Evolutionary conservation across 202 grass and related monocot genomes (phyloP), one percentile per base, ranked within the genome.

Genomic region (Carex arenaria): DNA sequence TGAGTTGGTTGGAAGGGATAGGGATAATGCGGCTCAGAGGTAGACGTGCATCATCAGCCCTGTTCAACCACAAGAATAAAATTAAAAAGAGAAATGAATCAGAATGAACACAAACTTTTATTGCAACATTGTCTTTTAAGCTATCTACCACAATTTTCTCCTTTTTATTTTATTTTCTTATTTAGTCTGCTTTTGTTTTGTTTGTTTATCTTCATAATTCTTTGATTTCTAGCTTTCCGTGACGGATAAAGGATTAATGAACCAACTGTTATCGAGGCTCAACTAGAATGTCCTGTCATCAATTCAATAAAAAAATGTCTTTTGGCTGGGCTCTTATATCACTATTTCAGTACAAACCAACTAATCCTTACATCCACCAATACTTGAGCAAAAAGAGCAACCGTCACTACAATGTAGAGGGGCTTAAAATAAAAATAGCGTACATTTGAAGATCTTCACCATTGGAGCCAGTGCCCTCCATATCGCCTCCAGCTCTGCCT

Each of bases 391-490:
- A 59, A 51, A 64, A 65, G 38, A 60, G 14, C 14, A 61, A 79
- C 13, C 19, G n/a, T n/a, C n/a, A n/a, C 38, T 11, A 30, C 31
- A 80, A 61, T 53, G 18, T 53, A 7, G 13, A 55, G 69, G 26
- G 57, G 8, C 15, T 61, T 42, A 61, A 31, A 36, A 65, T 18
- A 28, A 81, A 26, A 80, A 66, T 3, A 40, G 10, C 57, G 81
- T 93, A 98, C 95, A 98, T 98, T 95, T 98, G 95, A 56, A 93
- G 90, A 86, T 98, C 95, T 92, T 98, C 95, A 64, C 90, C 95
- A 79, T 95, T 98, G 43, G 95, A 98, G 73, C 95, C 95, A 85
- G 92, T 95, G 65, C 92, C 95, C 84, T 98, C 95, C 75, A 98
- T 93, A 86, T 98, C 95, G 87, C 95, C 94, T 84, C 94, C 87